Evolutionary conservation across 176 grass and related monocot genomes (phyloP).

Genomic region (Chloris gayana): DNA sequence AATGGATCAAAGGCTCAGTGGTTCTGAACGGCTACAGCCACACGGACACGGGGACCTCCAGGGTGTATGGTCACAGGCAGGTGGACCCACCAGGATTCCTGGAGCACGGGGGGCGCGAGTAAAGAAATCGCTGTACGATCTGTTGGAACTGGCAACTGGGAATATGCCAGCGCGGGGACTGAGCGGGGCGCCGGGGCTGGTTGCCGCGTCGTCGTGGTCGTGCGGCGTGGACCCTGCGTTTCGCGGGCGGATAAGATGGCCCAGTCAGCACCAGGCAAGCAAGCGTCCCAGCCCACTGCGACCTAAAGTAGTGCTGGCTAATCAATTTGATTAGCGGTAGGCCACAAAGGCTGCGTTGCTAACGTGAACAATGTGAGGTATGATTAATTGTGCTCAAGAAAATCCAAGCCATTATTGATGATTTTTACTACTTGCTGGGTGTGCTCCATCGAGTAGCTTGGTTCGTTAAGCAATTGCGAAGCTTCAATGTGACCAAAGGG

Average conservation of each 20-base stretch:
- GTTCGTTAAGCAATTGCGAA: no score
- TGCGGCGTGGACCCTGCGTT: neutral
- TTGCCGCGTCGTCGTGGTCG: neutral
- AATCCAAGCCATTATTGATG: no score
- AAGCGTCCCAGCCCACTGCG: no score
- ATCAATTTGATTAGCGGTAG: neutral
- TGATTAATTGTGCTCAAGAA: neutral
- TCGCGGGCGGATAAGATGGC: conserved; percentile 24
- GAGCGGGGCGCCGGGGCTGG: neutral
- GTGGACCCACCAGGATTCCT: neutral
- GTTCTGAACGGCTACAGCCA: neutral
- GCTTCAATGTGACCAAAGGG: no score
- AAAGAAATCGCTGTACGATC: conserved; percentile 4
- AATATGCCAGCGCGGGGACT: conserved; percentile 30
- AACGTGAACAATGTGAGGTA: neutral
- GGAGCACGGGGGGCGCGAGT: neutral
- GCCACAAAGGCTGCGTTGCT: neutral
- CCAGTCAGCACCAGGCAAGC: conserved; percentile 14
- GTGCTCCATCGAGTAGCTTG: no score
- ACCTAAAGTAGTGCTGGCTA: no score
- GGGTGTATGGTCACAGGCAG: neutral
- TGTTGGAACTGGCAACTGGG: conserved; percentile 5
- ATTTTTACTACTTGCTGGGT: neutral
- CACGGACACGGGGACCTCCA: neutral
- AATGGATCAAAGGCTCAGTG: neutral